A percentile compares a stretch with the other conserved stretches of the same genome.
Conservation (phyloP, 1,139 yeast species). For the Scheffersomyces parashehatae region DNA sequence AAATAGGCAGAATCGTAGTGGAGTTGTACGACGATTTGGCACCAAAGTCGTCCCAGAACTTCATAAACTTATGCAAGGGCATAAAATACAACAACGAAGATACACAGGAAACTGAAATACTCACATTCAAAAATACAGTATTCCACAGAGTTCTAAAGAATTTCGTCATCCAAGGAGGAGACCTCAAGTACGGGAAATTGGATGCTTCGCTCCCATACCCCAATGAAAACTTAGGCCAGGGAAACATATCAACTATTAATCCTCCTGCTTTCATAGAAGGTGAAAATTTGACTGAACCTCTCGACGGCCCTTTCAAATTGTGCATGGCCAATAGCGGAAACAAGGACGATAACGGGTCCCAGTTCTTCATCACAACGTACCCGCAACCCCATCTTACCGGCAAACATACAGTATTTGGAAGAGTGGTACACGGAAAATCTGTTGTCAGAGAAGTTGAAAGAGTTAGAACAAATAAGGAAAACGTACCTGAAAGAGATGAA, state of each 20-base stretch:
- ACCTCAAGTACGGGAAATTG: slow-evolving; percentile 32
- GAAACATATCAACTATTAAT: slow-evolving; percentile 50
- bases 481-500: slow-evolving; percentile 44
- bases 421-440: slow-evolving; percentile 63
- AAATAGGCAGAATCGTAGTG: slow-evolving; percentile 64
- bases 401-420: slow-evolving; percentile 79
- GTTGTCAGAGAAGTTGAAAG: slow-evolving; percentile 67
- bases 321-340: slow-evolving; percentile 76
- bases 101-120: slow-evolving; percentile 11
- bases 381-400: slow-evolving; percentile 74
- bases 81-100: slow-evolving; percentile 13
- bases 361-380: slow-evolving; percentile 75
- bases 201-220: slow-evolving; percentile 35
- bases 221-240: slow-evolving; percentile 45
- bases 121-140: slow-evolving; percentile 40
- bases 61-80: slow-evolving; percentile 45
- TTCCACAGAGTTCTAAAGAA: slow-evolving; percentile 76
- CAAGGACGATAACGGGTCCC: slow-evolving; percentile 63
- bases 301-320: slow-evolving; percentile 50
- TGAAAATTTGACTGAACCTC: slow-evolving; percentile 53
- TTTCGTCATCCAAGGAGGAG: slow-evolving; percentile 83
- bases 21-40: slow-evolving; percentile 56
- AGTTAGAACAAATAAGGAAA: slow-evolving; percentile 41
- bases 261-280: slow-evolving; percentile 51
- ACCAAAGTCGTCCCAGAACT: slow-evolving; percentile 60